Conservation (phyloP, 495 filamentous ascomycete species). For the Cercophora scortea region DNA sequence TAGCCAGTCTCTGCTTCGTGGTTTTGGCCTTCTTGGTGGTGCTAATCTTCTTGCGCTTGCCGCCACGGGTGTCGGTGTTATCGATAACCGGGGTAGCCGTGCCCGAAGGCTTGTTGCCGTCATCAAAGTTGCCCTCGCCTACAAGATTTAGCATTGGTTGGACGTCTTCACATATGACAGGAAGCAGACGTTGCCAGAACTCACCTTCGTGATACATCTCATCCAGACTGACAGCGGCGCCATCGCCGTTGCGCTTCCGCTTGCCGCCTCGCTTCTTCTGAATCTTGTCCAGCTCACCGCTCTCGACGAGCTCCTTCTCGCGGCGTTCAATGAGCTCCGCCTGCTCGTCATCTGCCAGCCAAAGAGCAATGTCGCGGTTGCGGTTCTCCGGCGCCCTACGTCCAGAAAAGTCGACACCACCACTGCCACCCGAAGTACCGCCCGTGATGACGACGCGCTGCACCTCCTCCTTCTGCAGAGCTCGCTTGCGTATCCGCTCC, state of each 20-base stretch:
- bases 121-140: conserved; percentile 95
- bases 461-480: conserved; percentile 97
- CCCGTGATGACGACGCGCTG: conserved; percentile 97
- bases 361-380: conserved; percentile 93
- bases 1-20: conserved; percentile 76
- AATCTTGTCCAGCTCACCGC: conserved; percentile 51
- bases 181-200: not conserved
- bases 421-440: conserved; percentile 51
- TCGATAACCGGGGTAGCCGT: conserved; percentile 71
- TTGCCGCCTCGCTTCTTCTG: conserved; percentile 58
- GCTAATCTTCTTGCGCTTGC: conserved; percentile 42
- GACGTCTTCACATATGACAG: not conserved
- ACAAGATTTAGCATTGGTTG: conserved; percentile 10
- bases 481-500: conserved; percentile 95
- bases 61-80: conserved; percentile 39
- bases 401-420: conserved; percentile 81
- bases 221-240: conserved; percentile 61
- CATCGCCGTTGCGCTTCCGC: conserved; percentile 31
- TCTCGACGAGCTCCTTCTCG: conserved; percentile 70
- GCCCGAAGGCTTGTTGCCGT: conserved; percentile 69
- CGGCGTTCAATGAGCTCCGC: conserved; percentile 84
- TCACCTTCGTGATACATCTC: conserved; percentile 97
- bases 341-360: conserved; percentile 93
- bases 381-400: conserved; percentile 74
- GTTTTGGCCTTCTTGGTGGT: conserved; percentile 86